Percentiles rank a stretch among this genome's conserved stretches.
Conservation (phyloP, 768 basidiomycete species). For the Cystobasidium tubakii region DNA sequence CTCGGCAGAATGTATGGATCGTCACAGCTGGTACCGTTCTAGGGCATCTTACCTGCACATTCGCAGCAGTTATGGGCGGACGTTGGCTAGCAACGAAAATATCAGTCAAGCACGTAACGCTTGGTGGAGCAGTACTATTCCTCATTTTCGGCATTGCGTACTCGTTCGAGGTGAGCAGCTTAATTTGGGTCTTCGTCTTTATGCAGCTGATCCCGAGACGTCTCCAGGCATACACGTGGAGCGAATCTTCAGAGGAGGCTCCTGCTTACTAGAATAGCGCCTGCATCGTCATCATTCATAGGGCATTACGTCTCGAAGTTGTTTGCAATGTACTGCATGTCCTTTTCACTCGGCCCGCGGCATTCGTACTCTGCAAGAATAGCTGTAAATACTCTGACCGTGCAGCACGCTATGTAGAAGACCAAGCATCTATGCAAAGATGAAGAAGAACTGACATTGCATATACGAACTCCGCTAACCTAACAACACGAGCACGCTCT, state of each 20-base stretch:
- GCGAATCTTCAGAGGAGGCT: slow-evolving; percentile 8
- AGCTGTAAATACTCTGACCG: background rate
- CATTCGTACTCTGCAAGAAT: no score
- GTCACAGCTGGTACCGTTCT: slow-evolving; percentile 83
- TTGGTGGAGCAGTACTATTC: slow-evolving; percentile 75
- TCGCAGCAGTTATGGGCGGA: slow-evolving; percentile 85
- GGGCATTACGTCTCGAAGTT: background rate
- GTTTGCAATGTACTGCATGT: background rate
- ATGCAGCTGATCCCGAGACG: background rate
- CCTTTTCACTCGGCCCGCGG: no score
- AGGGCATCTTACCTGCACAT: slow-evolving; percentile 81
- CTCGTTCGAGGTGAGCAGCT: slow-evolving; percentile 33
- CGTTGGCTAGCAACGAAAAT: slow-evolving; percentile 88
- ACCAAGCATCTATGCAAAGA: no score
- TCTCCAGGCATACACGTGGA: slow-evolving; percentile 26
- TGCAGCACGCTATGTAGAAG: no score
- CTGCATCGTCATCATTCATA: background rate
- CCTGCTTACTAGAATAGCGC: background rate
- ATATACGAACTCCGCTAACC: background rate
- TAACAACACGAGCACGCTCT: background rate
- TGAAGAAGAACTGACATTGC: background rate
- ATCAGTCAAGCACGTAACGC: slow-evolving; percentile 86
- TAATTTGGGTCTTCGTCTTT: background rate
- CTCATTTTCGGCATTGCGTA: slow-evolving; percentile 62
- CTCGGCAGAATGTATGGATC: slow-evolving; percentile 76